phyloP scores from a whole-genome alignment of 345 rosid genomes.

The Rhizophora apiculata region DNA sequence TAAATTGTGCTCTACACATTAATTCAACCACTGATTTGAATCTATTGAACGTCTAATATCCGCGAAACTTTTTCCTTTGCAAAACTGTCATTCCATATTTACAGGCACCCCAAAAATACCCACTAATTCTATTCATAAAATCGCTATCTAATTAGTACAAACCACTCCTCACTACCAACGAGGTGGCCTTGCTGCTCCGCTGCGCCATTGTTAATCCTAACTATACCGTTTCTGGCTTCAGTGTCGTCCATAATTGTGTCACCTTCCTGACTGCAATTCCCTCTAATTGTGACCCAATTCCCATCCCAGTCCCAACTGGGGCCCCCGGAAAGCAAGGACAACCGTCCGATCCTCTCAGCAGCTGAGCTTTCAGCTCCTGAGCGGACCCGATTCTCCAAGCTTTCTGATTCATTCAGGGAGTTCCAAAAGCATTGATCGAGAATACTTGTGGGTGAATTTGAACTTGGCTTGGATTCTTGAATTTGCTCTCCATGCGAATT shows the following conservation, averaged over 20 bases:
- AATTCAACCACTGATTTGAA: too few relatives aligned
- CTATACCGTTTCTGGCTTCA: constrained; percentile 14
- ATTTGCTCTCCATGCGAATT: constrained; percentile 16
- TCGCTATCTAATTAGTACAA: not conserved
- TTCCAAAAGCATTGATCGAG: constrained; percentile 65
- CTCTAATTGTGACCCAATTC: constrained; percentile 59
- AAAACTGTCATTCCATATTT: constrained; percentile 11
- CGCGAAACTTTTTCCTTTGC: not conserved
- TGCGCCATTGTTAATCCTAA: not conserved
- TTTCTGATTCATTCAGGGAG: constrained; percentile 40
- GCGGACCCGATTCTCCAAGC: constrained; percentile 25
- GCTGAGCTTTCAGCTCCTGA: constrained; percentile 15
- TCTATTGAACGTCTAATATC: too few relatives aligned
- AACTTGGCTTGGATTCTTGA: constrained; percentile 29
- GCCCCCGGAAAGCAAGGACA: constrained; percentile 26
- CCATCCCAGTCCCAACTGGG: constrained; percentile 44
- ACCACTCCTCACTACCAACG: constrained; percentile 12
- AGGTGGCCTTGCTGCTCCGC: constrained; percentile 11
- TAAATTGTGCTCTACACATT: too few relatives aligned
- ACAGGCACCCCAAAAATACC: constrained; percentile 9
- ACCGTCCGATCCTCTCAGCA: constrained; percentile 46
- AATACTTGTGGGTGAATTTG: constrained; percentile 71
- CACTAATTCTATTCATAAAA: constrained; percentile 4
- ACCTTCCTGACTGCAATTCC: not conserved
- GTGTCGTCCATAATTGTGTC: constrained; percentile 23